Evolutionary conservation across 2,329 filamentous ascomycete genomes (phyloP).

Genomic region (Didymella pomorum): DNA sequence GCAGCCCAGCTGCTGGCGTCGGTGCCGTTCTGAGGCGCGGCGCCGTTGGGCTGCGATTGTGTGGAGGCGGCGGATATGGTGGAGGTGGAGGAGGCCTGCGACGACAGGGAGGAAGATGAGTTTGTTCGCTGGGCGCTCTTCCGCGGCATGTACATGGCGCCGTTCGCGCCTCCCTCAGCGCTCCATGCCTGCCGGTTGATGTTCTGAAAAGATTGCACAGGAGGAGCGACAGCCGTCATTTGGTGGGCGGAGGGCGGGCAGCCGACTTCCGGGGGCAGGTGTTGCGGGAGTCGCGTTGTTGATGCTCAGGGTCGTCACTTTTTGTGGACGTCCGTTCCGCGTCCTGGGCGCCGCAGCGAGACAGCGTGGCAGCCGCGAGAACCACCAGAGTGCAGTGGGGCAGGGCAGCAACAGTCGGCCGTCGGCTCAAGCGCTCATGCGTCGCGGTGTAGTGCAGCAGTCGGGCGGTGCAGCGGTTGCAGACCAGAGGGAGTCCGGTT

Average conservation of each 20-base stretch:
- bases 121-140: constrained; percentile 85
- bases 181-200: constrained; percentile 69
- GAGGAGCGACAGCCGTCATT: constrained; percentile 74
- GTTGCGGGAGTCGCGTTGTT: constrained; percentile 22
- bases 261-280: constrained; percentile 28
- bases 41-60: constrained; percentile 67
- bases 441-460: constrained; percentile 26
- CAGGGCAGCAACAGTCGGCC: constrained; percentile 23
- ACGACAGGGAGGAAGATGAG: constrained; percentile 84
- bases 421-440: constrained; percentile 40
- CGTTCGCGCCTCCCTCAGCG: constrained; percentile 66
- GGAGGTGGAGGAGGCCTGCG: constrained; percentile 68
- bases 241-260: constrained; percentile 35
- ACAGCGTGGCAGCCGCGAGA: constrained; percentile 37
- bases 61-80: constrained; percentile 68
- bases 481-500: constrained; percentile 24
- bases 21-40: constrained; percentile 48
- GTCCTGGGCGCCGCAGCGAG: constrained; percentile 39
- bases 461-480: constrained; percentile 23
- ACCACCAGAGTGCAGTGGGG: constrained; percentile 27
- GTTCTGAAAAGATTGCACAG: constrained; percentile 66
- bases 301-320: constrained; percentile 36
- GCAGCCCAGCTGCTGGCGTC: constrained; percentile 52
- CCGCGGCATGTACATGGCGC: constrained; percentile 84
- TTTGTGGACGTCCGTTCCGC: constrained; percentile 38